Conservation (phyloP, 768 basidiomycete genomes). For the Rossbeevera mucosa region DNA sequence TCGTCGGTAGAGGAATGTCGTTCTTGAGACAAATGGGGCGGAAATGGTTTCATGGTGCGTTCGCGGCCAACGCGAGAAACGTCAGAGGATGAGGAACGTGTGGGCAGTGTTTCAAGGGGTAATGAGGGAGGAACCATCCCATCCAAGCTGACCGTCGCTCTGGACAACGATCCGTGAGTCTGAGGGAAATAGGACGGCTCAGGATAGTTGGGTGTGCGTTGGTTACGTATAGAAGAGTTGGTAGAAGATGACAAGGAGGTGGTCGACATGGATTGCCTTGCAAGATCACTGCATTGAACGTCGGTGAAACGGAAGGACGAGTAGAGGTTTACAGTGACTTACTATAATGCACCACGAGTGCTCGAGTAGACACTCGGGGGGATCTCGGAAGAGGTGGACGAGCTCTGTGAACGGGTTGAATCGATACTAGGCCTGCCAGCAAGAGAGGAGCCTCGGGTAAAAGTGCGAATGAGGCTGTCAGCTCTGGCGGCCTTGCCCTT, state of each 20-base stretch:
- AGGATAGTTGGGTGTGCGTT: slow-evolving; percentile 23
- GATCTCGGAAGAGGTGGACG: slow-evolving; percentile 58
- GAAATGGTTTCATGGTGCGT: slow-evolving; percentile 14
- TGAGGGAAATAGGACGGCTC: slow-evolving; percentile 8
- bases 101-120: slow-evolving; percentile 1
- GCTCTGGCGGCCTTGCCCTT: slow-evolving; percentile 27
- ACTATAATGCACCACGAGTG: slow-evolving; percentile 58
- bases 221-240: slow-evolving; percentile 26
- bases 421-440: slow-evolving; percentile 59
- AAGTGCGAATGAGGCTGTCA: slow-evolving; percentile 41
- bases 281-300: slow-evolving; percentile 42
- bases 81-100: slow-evolving; percentile 12
- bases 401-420: slow-evolving; percentile 49
- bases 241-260: slow-evolving; percentile 41
- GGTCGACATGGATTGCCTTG: slow-evolving; percentile 58
- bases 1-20: slow-evolving; percentile 28
- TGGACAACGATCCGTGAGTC: slow-evolving; percentile 1
- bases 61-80: slow-evolving; percentile 6
- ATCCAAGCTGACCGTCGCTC: slow-evolving; percentile 9
- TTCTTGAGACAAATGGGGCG: slow-evolving; percentile 33
- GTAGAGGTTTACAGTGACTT: slow-evolving; percentile 25
- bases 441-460: slow-evolving; percentile 42
- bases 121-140: slow-evolving; percentile 2
- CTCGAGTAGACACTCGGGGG: slow-evolving; percentile 47
- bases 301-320: slow-evolving; percentile 2